These are phyloP conservation scores for Pythium rhizo-oryzae DNA, from an alignment of 352 stramenopile species.

Conservation along the genomic window DNA sequence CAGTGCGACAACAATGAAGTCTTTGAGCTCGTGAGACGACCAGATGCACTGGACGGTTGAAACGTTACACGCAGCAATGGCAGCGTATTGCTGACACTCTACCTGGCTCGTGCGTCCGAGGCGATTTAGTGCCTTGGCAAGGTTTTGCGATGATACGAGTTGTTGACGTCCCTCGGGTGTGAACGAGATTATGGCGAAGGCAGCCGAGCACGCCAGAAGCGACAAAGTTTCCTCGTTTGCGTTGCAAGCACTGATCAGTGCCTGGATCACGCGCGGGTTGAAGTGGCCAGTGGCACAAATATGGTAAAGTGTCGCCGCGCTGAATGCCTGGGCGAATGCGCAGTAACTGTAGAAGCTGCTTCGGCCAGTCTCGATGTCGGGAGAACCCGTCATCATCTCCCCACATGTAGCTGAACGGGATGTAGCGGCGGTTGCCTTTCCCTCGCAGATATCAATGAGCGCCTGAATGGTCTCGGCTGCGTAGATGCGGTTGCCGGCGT, in stretches of 20 bases:
- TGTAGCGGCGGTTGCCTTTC: slow-evolving; percentile 10
- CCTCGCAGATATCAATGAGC: slow-evolving; percentile 57
- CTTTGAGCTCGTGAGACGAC: slow-evolving; percentile 73
- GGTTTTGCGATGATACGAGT: slow-evolving; percentile 45
- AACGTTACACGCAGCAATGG: slow-evolving; percentile 80
- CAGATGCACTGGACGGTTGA: slow-evolving; percentile 71
- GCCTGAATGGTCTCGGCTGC: slow-evolving; percentile 42
- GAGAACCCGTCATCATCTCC: not conserved
- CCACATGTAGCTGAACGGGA: not conserved
- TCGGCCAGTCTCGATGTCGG: not conserved
- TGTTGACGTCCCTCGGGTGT: slow-evolving; percentile 57
- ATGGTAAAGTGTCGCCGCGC: slow-evolving; percentile 74
- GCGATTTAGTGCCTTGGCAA: slow-evolving; percentile 71
- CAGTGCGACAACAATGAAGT: slow-evolving; percentile 82
- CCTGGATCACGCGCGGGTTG: slow-evolving; percentile 55
- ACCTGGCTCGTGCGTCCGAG: slow-evolving; percentile 71
- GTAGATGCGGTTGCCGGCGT: slow-evolving; percentile 50
- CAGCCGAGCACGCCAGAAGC: slow-evolving; percentile 68
- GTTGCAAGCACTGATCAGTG: slow-evolving; percentile 71
- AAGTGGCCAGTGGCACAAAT: slow-evolving; percentile 60
- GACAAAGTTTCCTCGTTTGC: slow-evolving; percentile 69
- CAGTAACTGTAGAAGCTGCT: slow-evolving; percentile 23
- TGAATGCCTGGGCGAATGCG: slow-evolving; percentile 62
- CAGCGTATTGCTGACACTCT: slow-evolving; percentile 80
- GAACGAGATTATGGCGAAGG: slow-evolving; percentile 84